Evolutionary conservation across 2,329 filamentous ascomycete genomes (phyloP).

Genomic region (Botrytis cinerea): DNA sequence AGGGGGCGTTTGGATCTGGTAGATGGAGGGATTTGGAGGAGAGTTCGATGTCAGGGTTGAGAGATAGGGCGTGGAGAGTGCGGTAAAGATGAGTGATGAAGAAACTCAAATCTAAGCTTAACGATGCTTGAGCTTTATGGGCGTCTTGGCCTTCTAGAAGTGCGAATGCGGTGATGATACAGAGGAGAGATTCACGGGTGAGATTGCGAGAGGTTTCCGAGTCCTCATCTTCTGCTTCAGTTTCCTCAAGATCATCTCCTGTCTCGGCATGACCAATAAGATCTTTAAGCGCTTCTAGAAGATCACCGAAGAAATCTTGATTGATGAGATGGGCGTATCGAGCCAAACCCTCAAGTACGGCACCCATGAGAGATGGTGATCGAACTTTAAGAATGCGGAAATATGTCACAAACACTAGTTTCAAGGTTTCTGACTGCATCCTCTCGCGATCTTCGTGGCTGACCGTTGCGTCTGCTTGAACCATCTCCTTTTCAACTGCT

Average conservation of each 20-base stretch:
- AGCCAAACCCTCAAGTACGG: constrained; percentile 89
- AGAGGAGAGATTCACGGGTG: constrained; percentile 85
- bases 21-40: constrained; percentile 72
- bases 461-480: constrained; percentile 85
- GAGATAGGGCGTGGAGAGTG: constrained; percentile 73
- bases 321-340: constrained; percentile 97
- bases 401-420: constrained; percentile 92
- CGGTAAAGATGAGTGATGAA: constrained; percentile 94
- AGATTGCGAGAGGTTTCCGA: constrained; percentile 66
- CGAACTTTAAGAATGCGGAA: constrained; percentile 90
- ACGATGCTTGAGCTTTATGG: constrained; percentile 74
- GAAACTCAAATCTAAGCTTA: constrained; percentile 90
- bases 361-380: constrained; percentile 86
- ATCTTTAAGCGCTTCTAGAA: constrained; percentile 92
- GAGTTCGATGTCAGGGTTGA: constrained; percentile 85
- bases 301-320: constrained; percentile 96
- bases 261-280: constrained; percentile 76
- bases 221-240: constrained; percentile 51
- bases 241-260: constrained; percentile 49
- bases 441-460: constrained; percentile 89
- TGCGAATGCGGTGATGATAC: constrained; percentile 95
- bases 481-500: constrained; percentile 88
- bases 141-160: constrained; percentile 92
- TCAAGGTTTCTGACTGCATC: constrained; percentile 93
- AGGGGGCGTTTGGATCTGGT: constrained; percentile 60